A percentile compares a stretch with the other conserved stretches of the same genome.
These are phyloP conservation scores for Rhinocladiella similis DNA, from an alignment of 2,329 filamentous ascomycete species.

Conservation along the genomic window DNA sequence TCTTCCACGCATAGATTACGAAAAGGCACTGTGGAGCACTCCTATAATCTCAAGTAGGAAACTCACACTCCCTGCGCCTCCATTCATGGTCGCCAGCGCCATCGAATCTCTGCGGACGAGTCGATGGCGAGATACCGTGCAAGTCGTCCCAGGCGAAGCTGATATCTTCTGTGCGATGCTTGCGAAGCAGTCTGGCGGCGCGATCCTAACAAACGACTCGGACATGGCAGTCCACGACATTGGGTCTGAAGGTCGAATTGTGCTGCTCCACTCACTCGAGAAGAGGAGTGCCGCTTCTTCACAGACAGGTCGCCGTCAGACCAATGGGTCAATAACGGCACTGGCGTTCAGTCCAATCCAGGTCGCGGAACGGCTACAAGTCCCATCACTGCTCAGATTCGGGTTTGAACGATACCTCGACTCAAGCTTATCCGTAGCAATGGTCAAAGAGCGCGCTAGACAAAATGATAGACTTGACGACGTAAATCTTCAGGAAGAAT, in stretches of 20 bases:
- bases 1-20: constrained; percentile 1
- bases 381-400: constrained; percentile 37
- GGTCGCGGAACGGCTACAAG: constrained; percentile 36
- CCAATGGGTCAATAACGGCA: constrained; percentile 6
- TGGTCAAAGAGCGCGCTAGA: constrained; percentile 36
- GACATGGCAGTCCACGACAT: constrained; percentile 78
- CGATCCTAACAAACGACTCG: constrained; percentile 80
- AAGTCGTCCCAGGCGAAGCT: constrained; percentile 79
- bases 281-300: constrained; percentile 18
- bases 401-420: constrained; percentile 42
- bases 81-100: constrained; percentile 76
- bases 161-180: constrained; percentile 75
- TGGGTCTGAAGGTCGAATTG: constrained; percentile 60
- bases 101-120: constrained; percentile 55
- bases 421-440: constrained; percentile 26
- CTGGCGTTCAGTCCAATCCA: constrained; percentile 18
- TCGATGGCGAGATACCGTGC: constrained; percentile 41
- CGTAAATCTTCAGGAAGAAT: constrained; percentile 26
- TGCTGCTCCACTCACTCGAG: constrained; percentile 68
- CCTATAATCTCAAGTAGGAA: constrained; percentile 18
- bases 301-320: neutral
- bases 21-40: constrained; percentile 23
- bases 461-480: constrained; percentile 9
- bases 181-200: constrained; percentile 55
- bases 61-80: constrained; percentile 51